A percentile compares a stretch with the other conserved stretches of the same genome.
Conservation (phyloP, 805 yeast species). For the Candida piceae region DNA sequence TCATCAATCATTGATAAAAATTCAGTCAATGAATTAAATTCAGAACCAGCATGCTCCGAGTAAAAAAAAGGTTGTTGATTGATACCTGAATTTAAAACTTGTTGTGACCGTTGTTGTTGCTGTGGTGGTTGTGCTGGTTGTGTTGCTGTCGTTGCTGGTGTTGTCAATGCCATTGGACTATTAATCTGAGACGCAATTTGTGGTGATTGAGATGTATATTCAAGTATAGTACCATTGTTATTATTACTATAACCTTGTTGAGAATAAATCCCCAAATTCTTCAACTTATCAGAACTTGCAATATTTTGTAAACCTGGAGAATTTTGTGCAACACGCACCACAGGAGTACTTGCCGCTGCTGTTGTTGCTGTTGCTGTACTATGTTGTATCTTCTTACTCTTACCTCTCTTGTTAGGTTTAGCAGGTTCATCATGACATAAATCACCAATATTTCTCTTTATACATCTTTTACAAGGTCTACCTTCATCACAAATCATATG, state of each 20-base stretch:
- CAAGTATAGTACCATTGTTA: background rate
- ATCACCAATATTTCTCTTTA: slow-evolving; percentile 84
- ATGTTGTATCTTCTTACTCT: slow-evolving; percentile 3
- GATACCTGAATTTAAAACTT: no score
- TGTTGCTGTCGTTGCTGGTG: no score
- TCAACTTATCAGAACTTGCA: slow-evolving; percentile 9
- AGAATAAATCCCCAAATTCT: slow-evolving; percentile 12
- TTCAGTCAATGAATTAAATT: slow-evolving; percentile 84
- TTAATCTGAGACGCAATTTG: no score
- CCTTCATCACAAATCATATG: slow-evolving; percentile 90
- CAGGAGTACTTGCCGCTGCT: slow-evolving; percentile 1
- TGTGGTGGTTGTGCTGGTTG: background rate
- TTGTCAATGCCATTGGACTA: no score
- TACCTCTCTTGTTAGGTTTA: slow-evolving; percentile 31
- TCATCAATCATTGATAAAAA: slow-evolving; percentile 88
- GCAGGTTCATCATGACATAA: slow-evolving; percentile 74
- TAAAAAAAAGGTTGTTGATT: slow-evolving; percentile 74
- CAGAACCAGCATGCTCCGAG: slow-evolving; percentile 90
- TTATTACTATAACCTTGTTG: slow-evolving; percentile 2
- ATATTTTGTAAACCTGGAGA: slow-evolving; percentile 8
- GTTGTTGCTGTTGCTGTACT: slow-evolving; percentile 3
- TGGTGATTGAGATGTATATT: background rate
- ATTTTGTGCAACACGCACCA: background rate
- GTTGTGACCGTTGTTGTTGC: slow-evolving; percentile 3
- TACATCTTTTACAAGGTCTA: slow-evolving; percentile 74